Conservation (phyloP, 1,284 basidiomycete genomes). For the Peniophora sp. region DNA sequence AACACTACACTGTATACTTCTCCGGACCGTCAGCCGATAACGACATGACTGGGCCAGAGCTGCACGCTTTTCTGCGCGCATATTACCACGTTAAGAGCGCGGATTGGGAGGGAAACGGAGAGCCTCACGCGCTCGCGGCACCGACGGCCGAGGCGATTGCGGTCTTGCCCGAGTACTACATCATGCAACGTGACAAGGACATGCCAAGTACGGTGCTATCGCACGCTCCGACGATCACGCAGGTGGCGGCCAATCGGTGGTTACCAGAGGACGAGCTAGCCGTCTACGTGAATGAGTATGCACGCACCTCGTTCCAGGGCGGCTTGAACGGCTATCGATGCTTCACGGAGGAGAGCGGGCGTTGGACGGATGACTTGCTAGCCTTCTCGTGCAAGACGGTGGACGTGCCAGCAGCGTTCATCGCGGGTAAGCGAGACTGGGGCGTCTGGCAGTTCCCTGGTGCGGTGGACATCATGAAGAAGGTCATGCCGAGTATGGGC, state of each 20-base stretch:
- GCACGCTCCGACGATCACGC: conserved; percentile 16
- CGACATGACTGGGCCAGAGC: conserved; percentile 27
- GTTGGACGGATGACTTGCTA: conserved; percentile 11
- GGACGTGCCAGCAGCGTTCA: conserved; percentile 43
- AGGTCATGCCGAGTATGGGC: conserved; percentile 21
- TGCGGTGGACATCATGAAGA: conserved; percentile 35
- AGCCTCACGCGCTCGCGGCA: conserved; percentile 28
- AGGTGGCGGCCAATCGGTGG: conserved; percentile 31
- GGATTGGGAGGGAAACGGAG: conserved; percentile 35
- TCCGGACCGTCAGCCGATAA: conserved; percentile 36
- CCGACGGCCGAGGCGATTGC: conserved; percentile 26
- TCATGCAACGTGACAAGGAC: conserved; percentile 43
- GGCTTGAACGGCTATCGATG: conserved; percentile 49
- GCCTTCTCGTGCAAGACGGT: conserved; percentile 29
- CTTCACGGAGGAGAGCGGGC: conserved; percentile 10
- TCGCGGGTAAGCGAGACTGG: conserved; percentile 51
- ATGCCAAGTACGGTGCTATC: conserved; percentile 42
- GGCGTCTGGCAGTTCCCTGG: conserved; percentile 49
- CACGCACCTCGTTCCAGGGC: conserved; percentile 53
- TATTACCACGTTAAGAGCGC: conserved; percentile 58
- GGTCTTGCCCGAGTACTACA: conserved; percentile 50
- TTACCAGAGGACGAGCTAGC: conserved; percentile 38
- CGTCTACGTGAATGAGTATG: conserved; percentile 42
- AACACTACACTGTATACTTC: conserved; percentile 51
- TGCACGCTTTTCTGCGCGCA: conserved; percentile 43